A percentile compares a stretch with the other conserved stretches of the same genome.
Conservation (phyloP, 768 basidiomycete species). For the Boletus rex-veris region DNA sequence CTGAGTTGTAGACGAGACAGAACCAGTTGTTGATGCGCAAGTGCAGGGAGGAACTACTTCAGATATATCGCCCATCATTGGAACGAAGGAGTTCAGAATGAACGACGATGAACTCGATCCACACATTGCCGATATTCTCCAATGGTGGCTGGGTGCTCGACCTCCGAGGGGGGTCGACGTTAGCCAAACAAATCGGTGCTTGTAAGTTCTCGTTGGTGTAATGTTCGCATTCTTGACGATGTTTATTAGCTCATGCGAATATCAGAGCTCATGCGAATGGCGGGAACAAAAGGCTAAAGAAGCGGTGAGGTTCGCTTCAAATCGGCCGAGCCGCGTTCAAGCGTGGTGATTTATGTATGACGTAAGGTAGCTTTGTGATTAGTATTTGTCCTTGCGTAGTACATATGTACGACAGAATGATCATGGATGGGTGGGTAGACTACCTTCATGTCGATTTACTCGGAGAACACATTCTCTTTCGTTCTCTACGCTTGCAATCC, state of each 20-base stretch:
- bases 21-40: neutral
- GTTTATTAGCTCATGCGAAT: conserved; percentile 62
- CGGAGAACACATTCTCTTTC: conserved; percentile 47
- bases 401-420: neutral
- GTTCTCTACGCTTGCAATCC: conserved; percentile 43
- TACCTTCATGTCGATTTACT: conserved; percentile 40
- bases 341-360: conserved; percentile 1
- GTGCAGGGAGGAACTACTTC: neutral
- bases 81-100: conserved; percentile 56
- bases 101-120: conserved; percentile 49
- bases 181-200: conserved; percentile 59
- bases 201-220: conserved; percentile 40
- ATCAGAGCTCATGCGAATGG: conserved; percentile 77
- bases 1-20: neutral
- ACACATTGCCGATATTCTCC: conserved; percentile 52
- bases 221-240: neutral
- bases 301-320: neutral
- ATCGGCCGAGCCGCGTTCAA: neutral
- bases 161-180: conserved; percentile 67
- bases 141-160: conserved; percentile 76
- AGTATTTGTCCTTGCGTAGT: neutral
- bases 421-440: conserved; percentile 48
- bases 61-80: conserved; percentile 49
- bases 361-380: conserved; percentile 3
- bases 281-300: conserved; percentile 49